Conservation (phyloP, 306 rosid species). For the Gleditsia sinensis region DNA sequence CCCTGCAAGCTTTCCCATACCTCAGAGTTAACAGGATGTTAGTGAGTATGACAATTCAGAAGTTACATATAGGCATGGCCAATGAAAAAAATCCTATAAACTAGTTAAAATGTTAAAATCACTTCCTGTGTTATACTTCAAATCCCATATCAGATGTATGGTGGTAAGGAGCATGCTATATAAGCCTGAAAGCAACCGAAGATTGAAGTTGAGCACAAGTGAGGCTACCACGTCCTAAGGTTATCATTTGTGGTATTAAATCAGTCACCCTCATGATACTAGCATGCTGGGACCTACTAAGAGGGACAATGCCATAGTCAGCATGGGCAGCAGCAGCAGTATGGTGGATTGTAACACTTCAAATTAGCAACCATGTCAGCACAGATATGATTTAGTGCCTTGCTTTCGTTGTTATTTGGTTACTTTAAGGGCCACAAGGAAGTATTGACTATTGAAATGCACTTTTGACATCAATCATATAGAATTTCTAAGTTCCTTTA, state of each 20-base stretch:
- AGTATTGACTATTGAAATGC: background rate
- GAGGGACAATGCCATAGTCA: constrained; percentile 6
- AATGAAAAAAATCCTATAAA: background rate
- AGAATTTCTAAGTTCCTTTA: background rate
- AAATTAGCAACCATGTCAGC: background rate
- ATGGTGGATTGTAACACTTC: constrained; percentile 3
- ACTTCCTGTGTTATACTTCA: background rate
- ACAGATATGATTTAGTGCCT: background rate
- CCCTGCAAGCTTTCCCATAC: constrained; percentile 19
- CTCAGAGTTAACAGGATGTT: background rate
- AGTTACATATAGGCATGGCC: background rate
- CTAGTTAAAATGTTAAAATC: background rate
- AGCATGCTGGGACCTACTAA: background rate
- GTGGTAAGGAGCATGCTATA: constrained; percentile 1
- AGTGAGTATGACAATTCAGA: background rate
- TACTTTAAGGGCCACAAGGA: background rate
- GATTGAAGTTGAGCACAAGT: background rate
- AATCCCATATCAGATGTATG: background rate
- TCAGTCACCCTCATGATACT: constrained; percentile 5
- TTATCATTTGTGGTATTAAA: background rate
- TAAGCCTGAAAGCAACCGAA: background rate
- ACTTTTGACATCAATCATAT: constrained; percentile 1
- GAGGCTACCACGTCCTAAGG: background rate
- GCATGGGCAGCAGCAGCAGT: background rate
- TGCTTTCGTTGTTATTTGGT: background rate